Evolutionary conservation across 23 red algal species (phyloP).

Genomic region (Gracilaria gracilis): DNA sequence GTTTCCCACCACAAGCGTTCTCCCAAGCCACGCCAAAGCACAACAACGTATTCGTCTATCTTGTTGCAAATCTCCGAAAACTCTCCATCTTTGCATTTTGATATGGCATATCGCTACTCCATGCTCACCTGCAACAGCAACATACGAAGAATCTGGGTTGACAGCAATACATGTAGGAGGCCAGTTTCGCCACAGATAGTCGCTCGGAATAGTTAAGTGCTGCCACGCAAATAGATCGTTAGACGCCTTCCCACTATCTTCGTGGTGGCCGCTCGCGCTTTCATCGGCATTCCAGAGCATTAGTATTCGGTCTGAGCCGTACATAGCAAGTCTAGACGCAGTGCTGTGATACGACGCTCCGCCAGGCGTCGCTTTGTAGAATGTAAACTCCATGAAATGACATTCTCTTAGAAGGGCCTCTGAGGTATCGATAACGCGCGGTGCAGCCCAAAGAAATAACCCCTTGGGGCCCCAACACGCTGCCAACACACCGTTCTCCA

Average conservation of each 20-base stretch:
- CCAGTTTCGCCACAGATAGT: conserved; percentile 88
- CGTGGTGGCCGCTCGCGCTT: not conserved
- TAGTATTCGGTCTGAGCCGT: conserved; percentile 77
- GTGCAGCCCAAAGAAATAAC: conserved; percentile 76
- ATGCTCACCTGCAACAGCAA: conserved; percentile 89
- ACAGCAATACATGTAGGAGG: conserved; percentile 72
- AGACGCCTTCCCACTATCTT: conserved; percentile 35
- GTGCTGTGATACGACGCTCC: conserved; percentile 67
- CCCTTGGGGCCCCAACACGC: conserved; percentile 77
- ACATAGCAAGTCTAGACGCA: conserved; percentile 73
- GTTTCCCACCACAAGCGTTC: conserved; percentile 73
- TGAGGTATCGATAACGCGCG: conserved; percentile 55
- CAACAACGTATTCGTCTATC: conserved; percentile 69
- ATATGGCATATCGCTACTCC: conserved; percentile 89
- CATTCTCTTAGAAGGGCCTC: conserved; percentile 27
- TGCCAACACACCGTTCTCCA: conserved; percentile 53
- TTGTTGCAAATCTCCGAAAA: conserved; percentile 73
- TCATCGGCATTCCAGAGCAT: conserved; percentile 67
- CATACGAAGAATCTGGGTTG: conserved; percentile 68
- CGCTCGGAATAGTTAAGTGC: conserved; percentile 76
- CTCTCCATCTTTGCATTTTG: conserved; percentile 79
- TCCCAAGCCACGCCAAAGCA: conserved; percentile 87
- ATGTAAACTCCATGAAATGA: conserved; percentile 80
- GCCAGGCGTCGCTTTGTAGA: conserved; percentile 64
- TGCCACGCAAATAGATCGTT: conserved; percentile 80